Conservation (phyloP, 306 rosid species). For the Betula pendula region DNA sequence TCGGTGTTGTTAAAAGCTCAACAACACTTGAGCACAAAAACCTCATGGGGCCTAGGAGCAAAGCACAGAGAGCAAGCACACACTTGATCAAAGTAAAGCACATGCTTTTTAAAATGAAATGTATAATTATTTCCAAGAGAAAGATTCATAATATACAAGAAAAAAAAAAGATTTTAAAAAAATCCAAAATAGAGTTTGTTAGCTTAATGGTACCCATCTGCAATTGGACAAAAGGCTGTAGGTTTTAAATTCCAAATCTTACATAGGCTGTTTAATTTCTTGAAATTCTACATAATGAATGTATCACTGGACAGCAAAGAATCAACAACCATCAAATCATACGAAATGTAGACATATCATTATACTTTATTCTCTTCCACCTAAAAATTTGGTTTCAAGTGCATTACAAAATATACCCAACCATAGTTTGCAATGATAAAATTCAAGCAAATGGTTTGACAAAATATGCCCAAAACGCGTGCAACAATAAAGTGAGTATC, state of each 20-base stretch:
- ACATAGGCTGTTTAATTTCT: neutral
- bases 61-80: too few species aligned
- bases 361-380: too few species aligned
- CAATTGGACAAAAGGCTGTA: neutral
- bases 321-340: neutral
- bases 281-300: too few species aligned
- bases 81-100: neutral
- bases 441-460: neutral
- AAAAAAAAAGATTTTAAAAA: too few species aligned
- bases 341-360: neutral
- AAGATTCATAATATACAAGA: neutral
- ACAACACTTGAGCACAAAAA: neutral
- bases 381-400: too few species aligned
- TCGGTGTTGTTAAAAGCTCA: neutral
- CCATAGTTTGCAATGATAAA: neutral
- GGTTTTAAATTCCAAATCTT: neutral
- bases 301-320: neutral
- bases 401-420: neutral
- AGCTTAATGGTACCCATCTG: neutral
- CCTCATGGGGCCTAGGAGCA: neutral
- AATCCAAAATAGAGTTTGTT: too few species aligned
- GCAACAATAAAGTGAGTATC: neutral
- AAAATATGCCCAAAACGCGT: neutral
- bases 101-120: too few species aligned
- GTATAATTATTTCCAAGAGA: neutral